Base-by-base conservation (phyloP, 192 early-diverging fungal species). In the Coemansia sp. region DNA sequence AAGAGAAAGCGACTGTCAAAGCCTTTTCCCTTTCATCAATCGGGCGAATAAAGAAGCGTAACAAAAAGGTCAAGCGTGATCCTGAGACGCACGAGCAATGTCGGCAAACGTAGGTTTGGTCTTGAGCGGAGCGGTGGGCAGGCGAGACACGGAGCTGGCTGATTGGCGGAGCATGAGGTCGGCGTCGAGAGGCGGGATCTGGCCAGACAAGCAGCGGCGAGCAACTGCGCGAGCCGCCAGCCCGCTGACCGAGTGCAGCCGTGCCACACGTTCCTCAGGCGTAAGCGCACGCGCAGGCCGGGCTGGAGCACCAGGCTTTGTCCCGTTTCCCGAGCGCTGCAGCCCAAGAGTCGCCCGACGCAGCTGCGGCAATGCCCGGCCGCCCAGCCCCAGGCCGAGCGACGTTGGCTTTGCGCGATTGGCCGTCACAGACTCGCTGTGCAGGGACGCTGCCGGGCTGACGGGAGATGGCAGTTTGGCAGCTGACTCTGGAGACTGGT, bases 191-290 rank as follows among this genome's bases (percentile, higher is more conserved):
- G 52, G 66, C 11, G 62, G 66, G 32, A 81, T 67, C 60, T 81
- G 78, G 48, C 72, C 78, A 3, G 78, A 81, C 11, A 81, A 57
- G 39, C 78, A 81, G 41, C 78, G 72, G 23, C 78, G 72, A 14
- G 78, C 78, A 17, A 81, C 78, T 2, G 78, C 78, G 8, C 61
- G 67, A 14, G 78, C 78, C 38, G 78, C 78, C 63, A 81, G 78
- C 23, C 78, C 78, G 45, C 78, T 81, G 52, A 81, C 78, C 0
- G 72, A 56, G 32, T 75, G 63, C 27, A 81, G 60, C 23, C 78
- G 57, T 2, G 78, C 78, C 17, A 69, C 72, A 54, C 78, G 72
- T 64, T 81, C 78, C 63, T 70, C 78, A 15, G 72, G 72, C 22
- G 78, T 81, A 61, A 81, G 58, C 38, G 60, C 39, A 21, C 69